A percentile compares a stretch with the other conserved stretches of the same genome.
These are phyloP conservation scores for Pholiota conissans DNA, from an alignment of 768 basidiomycete species.

Conservation along the genomic window DNA sequence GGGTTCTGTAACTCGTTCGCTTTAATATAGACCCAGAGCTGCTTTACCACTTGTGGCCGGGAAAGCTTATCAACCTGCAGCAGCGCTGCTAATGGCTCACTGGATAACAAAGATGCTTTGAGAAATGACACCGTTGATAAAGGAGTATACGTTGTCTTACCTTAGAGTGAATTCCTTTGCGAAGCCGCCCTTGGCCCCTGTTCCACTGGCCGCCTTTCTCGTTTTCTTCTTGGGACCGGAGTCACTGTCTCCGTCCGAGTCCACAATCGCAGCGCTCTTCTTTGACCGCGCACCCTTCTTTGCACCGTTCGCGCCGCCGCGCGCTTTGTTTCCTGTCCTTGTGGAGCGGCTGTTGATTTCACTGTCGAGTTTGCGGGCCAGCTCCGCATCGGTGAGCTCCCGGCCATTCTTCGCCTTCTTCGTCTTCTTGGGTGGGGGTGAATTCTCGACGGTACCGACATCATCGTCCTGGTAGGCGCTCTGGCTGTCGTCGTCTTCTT, in stretches of 20 bases:
- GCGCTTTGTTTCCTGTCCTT: constrained; percentile 40
- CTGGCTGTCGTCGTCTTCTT: constrained; percentile 34
- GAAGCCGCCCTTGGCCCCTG: constrained; percentile 69
- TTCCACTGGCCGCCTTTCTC: constrained; percentile 34
- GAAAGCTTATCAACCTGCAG: constrained; percentile 70
- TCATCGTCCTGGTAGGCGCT: constrained; percentile 31
- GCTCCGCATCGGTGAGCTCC: constrained; percentile 65
- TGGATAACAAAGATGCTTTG: constrained; percentile 26
- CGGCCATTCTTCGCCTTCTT: constrained; percentile 52
- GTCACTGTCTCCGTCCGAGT: constrained; percentile 54
- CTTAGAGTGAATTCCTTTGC: constrained; percentile 76
- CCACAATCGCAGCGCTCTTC: constrained; percentile 57
- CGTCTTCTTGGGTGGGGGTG: constrained; percentile 45
- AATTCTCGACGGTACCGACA: constrained; percentile 26
- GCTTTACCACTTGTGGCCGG: constrained; percentile 89
- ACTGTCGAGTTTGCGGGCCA: constrained; percentile 69
- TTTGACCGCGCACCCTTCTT: constrained; percentile 44
- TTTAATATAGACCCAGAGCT: constrained; percentile 89
- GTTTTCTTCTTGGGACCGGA: constrained; percentile 35
- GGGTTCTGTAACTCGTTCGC: constrained; percentile 82
- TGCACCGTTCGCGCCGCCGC: constrained; percentile 36
- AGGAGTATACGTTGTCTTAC: constrained; percentile 32
- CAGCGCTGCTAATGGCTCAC: constrained; percentile 72
- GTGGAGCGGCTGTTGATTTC: constrained; percentile 68
- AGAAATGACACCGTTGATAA: neutral